Evolutionary conservation across 768 basidiomycete species (phyloP).

Genomic region (Lyophyllum decastes): DNA sequence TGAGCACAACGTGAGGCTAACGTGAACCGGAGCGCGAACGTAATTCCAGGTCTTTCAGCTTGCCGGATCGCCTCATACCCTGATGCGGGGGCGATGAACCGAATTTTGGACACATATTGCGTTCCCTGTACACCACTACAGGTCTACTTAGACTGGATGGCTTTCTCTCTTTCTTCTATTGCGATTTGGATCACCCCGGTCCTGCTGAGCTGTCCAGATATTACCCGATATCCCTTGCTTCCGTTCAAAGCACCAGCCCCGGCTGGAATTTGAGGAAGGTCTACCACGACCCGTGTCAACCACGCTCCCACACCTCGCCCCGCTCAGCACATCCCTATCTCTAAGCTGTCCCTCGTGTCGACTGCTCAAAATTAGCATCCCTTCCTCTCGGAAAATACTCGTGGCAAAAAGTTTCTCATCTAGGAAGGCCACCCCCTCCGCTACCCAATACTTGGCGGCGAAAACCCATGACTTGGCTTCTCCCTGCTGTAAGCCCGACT

Average conservation of each 20-base stretch:
- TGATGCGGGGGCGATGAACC: background rate
- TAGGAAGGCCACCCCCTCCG: background rate
- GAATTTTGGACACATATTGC: background rate
- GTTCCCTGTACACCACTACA: background rate
- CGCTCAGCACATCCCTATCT: background rate
- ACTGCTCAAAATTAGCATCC: background rate
- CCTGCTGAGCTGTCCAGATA: too few relatives aligned
- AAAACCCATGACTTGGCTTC: background rate
- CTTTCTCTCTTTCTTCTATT: too few relatives aligned
- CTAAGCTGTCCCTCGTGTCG: background rate
- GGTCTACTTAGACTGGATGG: too few relatives aligned
- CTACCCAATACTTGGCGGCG: background rate
- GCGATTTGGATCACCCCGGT: too few relatives aligned
- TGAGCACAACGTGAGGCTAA: slow-evolving; percentile 15
- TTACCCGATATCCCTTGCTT: background rate
- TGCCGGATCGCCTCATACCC: background rate
- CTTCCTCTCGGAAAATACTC: slow-evolving; percentile 3
- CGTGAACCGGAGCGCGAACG: background rate
- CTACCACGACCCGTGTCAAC: background rate
- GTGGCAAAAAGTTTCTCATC: background rate
- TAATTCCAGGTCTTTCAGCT: background rate
- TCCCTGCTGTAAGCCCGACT: background rate
- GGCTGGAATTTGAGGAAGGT: background rate
- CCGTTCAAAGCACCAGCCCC: background rate
- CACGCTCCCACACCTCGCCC: too few relatives aligned